Conservation (phyloP, 2,329 filamentous ascomycete species). For the Ceratocystis ficicola region DNA sequence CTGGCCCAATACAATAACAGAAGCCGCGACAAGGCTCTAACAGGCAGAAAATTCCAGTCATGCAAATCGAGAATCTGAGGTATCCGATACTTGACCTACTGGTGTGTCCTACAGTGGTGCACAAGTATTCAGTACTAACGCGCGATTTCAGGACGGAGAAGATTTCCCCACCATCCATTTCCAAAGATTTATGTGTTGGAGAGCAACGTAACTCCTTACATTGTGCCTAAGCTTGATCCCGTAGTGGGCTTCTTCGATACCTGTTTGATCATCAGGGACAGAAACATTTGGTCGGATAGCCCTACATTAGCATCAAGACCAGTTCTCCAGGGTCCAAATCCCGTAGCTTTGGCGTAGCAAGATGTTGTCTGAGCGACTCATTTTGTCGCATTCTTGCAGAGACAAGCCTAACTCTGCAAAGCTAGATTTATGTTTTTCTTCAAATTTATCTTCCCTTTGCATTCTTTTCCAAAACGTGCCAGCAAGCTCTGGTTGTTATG, state of each 20-base stretch:
- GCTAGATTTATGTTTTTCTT: background rate
- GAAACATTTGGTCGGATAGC: slow-evolving; percentile 1
- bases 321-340: no score
- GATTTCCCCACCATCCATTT: no score
- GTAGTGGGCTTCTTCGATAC: background rate
- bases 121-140: no score
- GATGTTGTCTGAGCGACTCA: background rate
- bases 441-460: background rate
- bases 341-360: background rate
- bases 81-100: background rate
- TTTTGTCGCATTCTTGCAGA: background rate
- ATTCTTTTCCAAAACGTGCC: background rate
- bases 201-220: no score
- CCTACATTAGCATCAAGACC: slow-evolving; percentile 13
- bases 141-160: no score
- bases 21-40: background rate
- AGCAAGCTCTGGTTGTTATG: background rate
- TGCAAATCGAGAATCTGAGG: background rate
- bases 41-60: background rate
- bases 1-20: background rate
- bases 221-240: no score
- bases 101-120: no score
- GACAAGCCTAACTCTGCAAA: background rate
- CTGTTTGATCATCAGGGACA: slow-evolving; percentile 8
- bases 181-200: no score